phyloP scores from a whole-genome alignment of 805 yeast species.

The Sugiyamaella marilandica region DNA sequence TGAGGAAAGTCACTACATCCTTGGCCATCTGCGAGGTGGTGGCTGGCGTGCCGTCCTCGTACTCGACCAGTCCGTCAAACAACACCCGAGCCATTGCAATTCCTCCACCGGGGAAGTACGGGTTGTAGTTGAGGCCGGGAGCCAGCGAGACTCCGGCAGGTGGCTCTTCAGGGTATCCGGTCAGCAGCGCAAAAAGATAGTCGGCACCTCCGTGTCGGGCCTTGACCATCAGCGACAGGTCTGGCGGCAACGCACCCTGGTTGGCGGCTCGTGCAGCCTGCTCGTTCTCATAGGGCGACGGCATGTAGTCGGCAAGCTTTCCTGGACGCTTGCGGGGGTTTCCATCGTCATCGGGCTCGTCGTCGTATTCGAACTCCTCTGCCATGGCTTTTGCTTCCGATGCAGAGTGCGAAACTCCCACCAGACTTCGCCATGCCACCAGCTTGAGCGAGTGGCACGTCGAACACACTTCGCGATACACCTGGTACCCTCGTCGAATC shows the following conservation, averaged over 20 bases:
- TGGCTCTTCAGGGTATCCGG: slow-evolving; percentile 98
- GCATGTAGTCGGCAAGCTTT: slow-evolving; percentile 91
- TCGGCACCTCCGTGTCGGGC: slow-evolving; percentile 99
- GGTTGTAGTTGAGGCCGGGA: slow-evolving; percentile 95
- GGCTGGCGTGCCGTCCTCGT: slow-evolving; percentile 98
- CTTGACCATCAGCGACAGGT: slow-evolving; percentile 92
- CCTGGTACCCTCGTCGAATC: slow-evolving; percentile 98
- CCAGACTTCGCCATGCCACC: slow-evolving; percentile 97
- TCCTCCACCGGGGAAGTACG: slow-evolving; percentile 99
- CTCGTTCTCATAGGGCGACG: slow-evolving; percentile 94
- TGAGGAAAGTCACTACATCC: slow-evolving; percentile 91
- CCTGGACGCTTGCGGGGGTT: slow-evolving; percentile 97
- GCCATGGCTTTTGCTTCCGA: slow-evolving; percentile 89
- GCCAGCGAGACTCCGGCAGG: slow-evolving; percentile 96
- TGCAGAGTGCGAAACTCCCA: slow-evolving; percentile 92
- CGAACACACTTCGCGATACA: slow-evolving; percentile 97
- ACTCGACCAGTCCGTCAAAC: slow-evolving; percentile 95
- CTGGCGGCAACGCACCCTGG: slow-evolving; percentile 99
- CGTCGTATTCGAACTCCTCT: slow-evolving; percentile 96
- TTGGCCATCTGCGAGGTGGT: slow-evolving; percentile 99
- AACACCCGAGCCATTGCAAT: slow-evolving; percentile 99
- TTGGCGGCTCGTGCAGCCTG: slow-evolving; percentile 99
- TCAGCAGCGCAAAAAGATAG: slow-evolving; percentile 88
- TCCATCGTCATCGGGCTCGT: slow-evolving; percentile 94
- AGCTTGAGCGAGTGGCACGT: slow-evolving; percentile 97